phyloP scores from a whole-genome alignment of 129 eudicot genomes.

The Pulicaria dysenterica region DNA sequence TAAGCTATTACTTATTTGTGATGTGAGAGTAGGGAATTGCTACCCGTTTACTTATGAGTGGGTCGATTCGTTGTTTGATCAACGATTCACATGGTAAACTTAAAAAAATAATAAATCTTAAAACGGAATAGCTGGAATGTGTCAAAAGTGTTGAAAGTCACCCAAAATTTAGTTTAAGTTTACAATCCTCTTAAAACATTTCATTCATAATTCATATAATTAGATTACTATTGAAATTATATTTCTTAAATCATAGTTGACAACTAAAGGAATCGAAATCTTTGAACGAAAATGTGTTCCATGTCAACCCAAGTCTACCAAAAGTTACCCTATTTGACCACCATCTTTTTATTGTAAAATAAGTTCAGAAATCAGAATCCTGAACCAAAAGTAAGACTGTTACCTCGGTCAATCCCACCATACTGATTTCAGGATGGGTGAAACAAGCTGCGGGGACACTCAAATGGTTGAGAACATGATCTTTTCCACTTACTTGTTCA shows the following conservation, averaged over 20 bases:
- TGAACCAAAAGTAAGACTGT: not conserved
- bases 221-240: not conserved
- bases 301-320: not conserved
- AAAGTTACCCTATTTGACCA: not conserved
- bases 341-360: not conserved
- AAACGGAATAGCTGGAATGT: not conserved
- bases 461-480: constrained; percentile 86
- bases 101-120: not conserved
- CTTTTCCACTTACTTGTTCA: constrained; percentile 87
- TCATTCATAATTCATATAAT: not conserved
- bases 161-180: not conserved
- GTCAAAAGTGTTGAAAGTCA: not conserved
- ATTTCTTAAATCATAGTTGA: not conserved
- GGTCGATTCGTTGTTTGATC: not conserved
- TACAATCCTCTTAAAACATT: not conserved
- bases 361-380: constrained; percentile 17
- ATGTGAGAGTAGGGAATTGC: not conserved
- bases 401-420: constrained; percentile 98
- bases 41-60: not conserved
- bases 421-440: constrained; percentile 98
- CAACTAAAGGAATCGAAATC: not conserved
- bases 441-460: constrained; percentile 97
- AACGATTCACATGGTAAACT: not conserved
- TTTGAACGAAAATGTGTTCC: not conserved
- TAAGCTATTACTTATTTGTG: not conserved